phyloP scores from a whole-genome alignment of 1,284 basidiomycete species.

The Coniferiporia sulphurascens region DNA sequence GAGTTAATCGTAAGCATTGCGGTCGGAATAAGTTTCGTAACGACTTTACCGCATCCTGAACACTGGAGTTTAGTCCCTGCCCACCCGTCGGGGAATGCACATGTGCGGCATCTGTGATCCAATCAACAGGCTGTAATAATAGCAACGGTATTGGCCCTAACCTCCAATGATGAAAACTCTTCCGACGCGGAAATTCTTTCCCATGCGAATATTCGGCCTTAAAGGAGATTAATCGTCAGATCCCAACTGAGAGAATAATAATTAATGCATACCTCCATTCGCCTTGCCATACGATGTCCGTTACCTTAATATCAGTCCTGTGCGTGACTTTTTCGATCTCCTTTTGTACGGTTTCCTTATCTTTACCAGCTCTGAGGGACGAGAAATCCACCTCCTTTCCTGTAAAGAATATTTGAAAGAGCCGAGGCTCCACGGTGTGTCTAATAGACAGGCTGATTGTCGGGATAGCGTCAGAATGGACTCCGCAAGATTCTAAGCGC shows the following conservation, averaged over 20 bases:
- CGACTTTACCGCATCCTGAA: constrained; percentile 35
- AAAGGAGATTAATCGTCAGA: not conserved
- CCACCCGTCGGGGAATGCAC: constrained; percentile 44
- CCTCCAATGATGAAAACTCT: constrained; percentile 35
- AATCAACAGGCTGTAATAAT: not conserved
- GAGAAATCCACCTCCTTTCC: constrained; percentile 20
- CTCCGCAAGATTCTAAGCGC: not conserved
- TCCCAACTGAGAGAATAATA: not conserved
- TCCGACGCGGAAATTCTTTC: constrained; percentile 31
- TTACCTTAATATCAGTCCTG: constrained; percentile 30
- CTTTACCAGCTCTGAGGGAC: constrained; percentile 12
- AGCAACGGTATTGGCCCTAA: constrained; percentile 15
- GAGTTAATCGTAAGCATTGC: not conserved
- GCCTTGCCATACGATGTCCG: constrained; percentile 27
- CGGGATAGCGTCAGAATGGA: not conserved
- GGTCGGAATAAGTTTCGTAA: not conserved
- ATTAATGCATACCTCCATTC: constrained; percentile 25
- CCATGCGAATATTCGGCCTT: constrained; percentile 36
- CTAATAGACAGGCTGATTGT: not conserved
- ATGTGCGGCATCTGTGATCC: constrained; percentile 35
- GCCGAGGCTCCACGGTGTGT: not conserved
- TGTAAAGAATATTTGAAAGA: not conserved
- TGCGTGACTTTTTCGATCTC: constrained; percentile 29
- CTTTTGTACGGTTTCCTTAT: constrained; percentile 18
- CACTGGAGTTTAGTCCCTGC: constrained; percentile 37